phyloP scores from a whole-genome alignment of 176 grass and related monocot genomes.

The Poa pratensis region DNA sequence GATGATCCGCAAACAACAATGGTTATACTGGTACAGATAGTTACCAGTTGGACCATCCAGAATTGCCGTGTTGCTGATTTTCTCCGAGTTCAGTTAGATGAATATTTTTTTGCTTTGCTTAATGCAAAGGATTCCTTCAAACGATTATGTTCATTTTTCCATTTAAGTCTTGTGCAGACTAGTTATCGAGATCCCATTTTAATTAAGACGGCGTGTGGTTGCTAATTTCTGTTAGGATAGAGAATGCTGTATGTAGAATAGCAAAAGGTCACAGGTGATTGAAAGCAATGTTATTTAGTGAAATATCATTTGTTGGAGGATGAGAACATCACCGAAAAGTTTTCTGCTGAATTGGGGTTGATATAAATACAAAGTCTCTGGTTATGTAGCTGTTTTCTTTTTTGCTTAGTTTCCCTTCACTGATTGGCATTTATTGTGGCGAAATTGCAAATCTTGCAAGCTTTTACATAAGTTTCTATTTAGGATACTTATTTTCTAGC shows the following conservation, averaged over 20 bases:
- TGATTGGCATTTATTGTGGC: conserved; percentile 13
- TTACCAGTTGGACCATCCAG: not conserved
- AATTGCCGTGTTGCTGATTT: not conserved
- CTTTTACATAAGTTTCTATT: not conserved
- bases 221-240: not conserved
- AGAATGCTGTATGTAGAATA: conserved; percentile 27
- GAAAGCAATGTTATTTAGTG: conserved; percentile 6
- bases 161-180: not conserved
- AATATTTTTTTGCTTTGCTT: conserved; percentile 6
- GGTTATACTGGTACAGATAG: not conserved
- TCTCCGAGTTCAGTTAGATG: conserved; percentile 4
- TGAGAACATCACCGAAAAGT: conserved; percentile 4
- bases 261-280: conserved; percentile 6
- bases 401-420: conserved; percentile 14
- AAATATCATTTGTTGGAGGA: conserved; percentile 20
- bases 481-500: conserved; percentile 13
- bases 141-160: not conserved
- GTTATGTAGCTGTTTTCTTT: conserved; percentile 1
- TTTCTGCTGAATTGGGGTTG: not conserved
- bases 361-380: conserved; percentile 7
- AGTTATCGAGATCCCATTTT: conserved; percentile 11
- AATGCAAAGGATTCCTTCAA: not conserved
- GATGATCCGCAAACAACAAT: conserved; percentile 1
- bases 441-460: conserved; percentile 24
- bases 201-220: not conserved